These are phyloP conservation scores for Cicer judaicum DNA, from an alignment of 306 rosid species.

Conservation along the genomic window DNA sequence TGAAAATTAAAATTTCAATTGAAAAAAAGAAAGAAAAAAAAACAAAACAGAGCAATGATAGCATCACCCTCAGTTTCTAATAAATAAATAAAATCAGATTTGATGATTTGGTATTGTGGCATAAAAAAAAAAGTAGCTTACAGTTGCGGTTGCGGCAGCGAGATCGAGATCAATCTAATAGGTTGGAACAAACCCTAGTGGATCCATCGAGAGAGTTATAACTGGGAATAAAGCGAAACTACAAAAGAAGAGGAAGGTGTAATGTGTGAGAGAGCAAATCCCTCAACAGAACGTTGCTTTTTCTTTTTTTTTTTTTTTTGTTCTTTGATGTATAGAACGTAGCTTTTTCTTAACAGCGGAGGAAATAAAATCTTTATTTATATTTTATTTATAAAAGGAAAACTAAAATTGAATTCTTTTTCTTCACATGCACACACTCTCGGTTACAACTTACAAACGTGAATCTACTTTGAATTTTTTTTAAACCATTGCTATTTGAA, in stretches of 20 bases:
- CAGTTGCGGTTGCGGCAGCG: conserved; percentile 48
- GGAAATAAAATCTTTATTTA: no score
- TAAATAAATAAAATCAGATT: background rate
- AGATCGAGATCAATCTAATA: conserved; percentile 51
- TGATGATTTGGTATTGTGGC: conserved; percentile 1
- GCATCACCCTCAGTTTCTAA: conserved; percentile 29
- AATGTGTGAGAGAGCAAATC: conserved; percentile 36
- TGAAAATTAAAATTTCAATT: conserved; percentile 19
- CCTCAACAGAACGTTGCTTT: conserved; percentile 12
- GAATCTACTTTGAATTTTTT: no score
- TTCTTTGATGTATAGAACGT: no score
- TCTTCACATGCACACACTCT: no score
- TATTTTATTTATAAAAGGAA: no score
- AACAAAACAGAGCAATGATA: conserved; percentile 1
- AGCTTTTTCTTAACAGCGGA: no score
- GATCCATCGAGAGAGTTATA: conserved; percentile 41
- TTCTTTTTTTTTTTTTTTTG: background rate
- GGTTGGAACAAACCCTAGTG: conserved; percentile 62
- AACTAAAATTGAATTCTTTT: no score
- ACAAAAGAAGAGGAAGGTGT: conserved; percentile 17
- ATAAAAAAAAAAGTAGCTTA: conserved; percentile 44
- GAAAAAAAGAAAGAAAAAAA: background rate
- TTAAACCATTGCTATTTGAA: no score
- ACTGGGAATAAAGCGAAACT: conserved; percentile 7
- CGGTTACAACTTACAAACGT: no score